Percentiles rank a stretch among this genome's conserved stretches.
These are phyloP conservation scores for Neofusicoccum umdonicola DNA, from an alignment of 2,329 filamentous ascomycete species.

Conservation along the genomic window DNA sequence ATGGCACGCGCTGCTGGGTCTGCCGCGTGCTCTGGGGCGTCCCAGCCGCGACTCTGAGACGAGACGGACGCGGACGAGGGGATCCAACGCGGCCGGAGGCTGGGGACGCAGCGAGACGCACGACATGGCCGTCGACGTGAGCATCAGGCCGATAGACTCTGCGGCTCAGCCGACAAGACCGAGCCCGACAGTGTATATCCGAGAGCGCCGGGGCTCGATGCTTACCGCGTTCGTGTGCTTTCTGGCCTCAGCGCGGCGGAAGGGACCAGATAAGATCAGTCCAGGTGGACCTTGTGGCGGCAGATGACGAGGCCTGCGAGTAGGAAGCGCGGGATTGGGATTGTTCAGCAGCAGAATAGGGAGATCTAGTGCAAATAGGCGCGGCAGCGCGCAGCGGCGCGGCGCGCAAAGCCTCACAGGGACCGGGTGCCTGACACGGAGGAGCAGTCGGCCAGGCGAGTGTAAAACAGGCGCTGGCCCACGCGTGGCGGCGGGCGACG, in stretches of 20 bases:
- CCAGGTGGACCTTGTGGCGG: conserved; percentile 1
- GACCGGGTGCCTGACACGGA: background rate
- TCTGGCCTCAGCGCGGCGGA: background rate
- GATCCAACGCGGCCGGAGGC: background rate
- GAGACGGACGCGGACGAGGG: background rate
- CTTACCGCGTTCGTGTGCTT: background rate
- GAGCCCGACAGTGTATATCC: background rate
- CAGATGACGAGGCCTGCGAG: conserved; percentile 9
- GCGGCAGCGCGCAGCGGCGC: background rate
- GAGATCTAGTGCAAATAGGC: background rate
- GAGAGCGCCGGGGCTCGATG: background rate
- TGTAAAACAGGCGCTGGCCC: background rate
- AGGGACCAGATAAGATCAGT: background rate
- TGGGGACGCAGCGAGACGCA: background rate
- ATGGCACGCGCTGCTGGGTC: background rate
- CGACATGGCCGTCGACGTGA: no score
- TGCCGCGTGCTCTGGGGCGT: background rate
- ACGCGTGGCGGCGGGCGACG: background rate
- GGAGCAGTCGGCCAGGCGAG: background rate
- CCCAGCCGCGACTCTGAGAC: no score
- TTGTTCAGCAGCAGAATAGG: conserved; percentile 1
- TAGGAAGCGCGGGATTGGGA: background rate
- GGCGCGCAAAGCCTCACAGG: background rate
- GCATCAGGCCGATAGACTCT: no score
- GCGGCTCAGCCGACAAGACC: background rate